These are phyloP conservation scores for Geosiphon pyriformis DNA, from an alignment of 192 early-diverging fungal species.

Conservation along the genomic window DNA sequence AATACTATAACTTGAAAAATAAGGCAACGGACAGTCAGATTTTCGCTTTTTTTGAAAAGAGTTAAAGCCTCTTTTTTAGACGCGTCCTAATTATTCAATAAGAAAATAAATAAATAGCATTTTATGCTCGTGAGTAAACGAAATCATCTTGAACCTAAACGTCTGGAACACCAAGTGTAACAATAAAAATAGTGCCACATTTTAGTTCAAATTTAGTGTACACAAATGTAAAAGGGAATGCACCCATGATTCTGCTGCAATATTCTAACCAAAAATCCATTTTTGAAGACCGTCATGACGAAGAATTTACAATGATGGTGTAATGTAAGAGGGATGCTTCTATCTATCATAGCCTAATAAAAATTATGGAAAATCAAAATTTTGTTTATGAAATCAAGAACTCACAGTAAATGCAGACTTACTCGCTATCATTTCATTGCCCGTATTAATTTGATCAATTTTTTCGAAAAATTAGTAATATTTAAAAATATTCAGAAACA, in stretches of 20 bases:
- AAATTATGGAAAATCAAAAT: background rate
- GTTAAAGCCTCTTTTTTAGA: background rate
- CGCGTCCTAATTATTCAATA: background rate
- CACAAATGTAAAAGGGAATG: background rate
- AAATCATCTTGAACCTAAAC: background rate
- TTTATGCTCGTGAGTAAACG: background rate
- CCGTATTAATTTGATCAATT: background rate
- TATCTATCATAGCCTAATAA: background rate
- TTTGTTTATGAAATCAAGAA: background rate
- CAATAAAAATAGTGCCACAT: background rate
- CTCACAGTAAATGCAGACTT: background rate
- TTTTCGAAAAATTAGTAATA: background rate
- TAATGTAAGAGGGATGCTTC: background rate
- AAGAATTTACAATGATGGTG: constrained; percentile 5
- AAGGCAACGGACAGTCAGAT: background rate
- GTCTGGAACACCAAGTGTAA: background rate
- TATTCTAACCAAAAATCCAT: constrained; percentile 1
- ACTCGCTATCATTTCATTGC: constrained; percentile 13
- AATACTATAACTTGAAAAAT: background rate
- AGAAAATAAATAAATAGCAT: background rate
- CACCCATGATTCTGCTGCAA: background rate
- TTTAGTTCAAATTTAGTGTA: background rate
- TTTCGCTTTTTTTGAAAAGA: background rate
- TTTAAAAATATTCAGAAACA: background rate
- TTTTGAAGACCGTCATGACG: constrained; percentile 5